These are phyloP conservation scores for Gynochthodes officinalis DNA, from an alignment of 257 asterid species.

Conservation along the genomic window DNA sequence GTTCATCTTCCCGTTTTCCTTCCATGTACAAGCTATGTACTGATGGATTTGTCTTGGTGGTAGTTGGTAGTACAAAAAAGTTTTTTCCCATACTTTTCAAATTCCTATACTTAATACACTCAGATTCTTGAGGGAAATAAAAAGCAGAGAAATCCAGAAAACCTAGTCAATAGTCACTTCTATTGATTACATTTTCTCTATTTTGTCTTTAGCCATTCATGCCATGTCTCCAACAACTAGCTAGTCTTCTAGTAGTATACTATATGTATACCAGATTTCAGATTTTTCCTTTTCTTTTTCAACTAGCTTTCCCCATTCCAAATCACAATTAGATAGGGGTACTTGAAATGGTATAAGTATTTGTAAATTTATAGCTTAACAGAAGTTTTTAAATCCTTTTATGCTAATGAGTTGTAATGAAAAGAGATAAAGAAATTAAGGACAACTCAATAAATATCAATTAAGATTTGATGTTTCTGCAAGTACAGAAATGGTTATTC, in stretches of 20 bases:
- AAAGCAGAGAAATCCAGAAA: background rate
- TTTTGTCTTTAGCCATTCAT: conserved; percentile 24
- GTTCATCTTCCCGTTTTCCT: background rate
- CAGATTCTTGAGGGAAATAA: conserved; percentile 36
- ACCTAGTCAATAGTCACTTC: conserved; percentile 30
- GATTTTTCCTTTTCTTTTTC: background rate
- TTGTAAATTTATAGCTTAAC: no score
- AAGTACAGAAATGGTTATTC: no score
- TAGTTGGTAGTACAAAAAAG: conserved; percentile 63
- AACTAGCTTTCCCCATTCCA: background rate
- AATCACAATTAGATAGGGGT: no score
- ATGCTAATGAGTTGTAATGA: no score
- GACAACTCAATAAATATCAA: no score
- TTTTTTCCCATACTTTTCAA: conserved; percentile 51
- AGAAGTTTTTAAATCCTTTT: no score
- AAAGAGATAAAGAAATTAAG: no score
- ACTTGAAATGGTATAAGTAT: no score
- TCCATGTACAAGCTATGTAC: conserved; percentile 16
- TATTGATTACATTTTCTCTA: conserved; percentile 18
- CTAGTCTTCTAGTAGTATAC: no score
- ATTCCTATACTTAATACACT: conserved; percentile 33
- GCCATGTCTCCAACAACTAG: background rate
- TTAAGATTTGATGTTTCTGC: no score
- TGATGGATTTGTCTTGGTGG: conserved; percentile 49
- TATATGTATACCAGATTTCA: no score